Evolutionary conservation across 768 basidiomycete genomes (phyloP).

Genomic region (Leccinum truebloodii): DNA sequence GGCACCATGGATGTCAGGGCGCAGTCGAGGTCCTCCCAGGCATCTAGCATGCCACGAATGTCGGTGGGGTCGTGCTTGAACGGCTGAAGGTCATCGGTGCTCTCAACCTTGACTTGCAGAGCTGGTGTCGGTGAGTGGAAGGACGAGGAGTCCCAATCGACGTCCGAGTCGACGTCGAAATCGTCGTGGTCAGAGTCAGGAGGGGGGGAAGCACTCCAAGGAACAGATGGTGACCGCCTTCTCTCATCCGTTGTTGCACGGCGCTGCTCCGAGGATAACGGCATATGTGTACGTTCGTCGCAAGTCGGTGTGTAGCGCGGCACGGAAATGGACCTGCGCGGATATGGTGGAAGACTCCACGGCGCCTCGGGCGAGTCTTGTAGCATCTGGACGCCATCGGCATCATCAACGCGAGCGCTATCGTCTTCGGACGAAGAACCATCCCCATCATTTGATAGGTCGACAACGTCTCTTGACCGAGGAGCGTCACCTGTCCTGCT

Average conservation of each 20-base stretch:
- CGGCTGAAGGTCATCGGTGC: constrained; percentile 30
- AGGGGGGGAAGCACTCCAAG: constrained; percentile 65
- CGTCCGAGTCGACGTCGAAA: constrained; percentile 56
- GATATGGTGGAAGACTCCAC: constrained; percentile 56
- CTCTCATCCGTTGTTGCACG: constrained; percentile 25
- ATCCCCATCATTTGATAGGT: constrained; percentile 41
- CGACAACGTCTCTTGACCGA: constrained; percentile 35
- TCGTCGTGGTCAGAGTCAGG: constrained; percentile 58
- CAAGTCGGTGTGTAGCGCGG: constrained; percentile 52
- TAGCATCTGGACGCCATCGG: constrained; percentile 22
- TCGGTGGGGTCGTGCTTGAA: constrained; percentile 64
- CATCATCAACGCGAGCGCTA: constrained; percentile 23
- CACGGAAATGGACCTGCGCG: constrained; percentile 57
- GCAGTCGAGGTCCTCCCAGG: constrained; percentile 66
- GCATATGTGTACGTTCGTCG: constrained; percentile 36
- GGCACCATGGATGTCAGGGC: constrained; percentile 25
- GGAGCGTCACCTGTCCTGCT: constrained; percentile 12
- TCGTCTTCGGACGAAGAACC: constrained; percentile 42
- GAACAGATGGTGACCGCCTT: constrained; percentile 60
- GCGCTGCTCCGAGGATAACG: constrained; percentile 28
- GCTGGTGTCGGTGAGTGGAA: constrained; percentile 23
- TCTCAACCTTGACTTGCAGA: constrained; percentile 23
- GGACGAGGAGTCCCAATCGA: constrained; percentile 59
- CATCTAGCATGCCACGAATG: constrained; percentile 63
- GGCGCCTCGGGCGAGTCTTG: constrained; percentile 36